Conservation (phyloP, 257 asterid species). For the Osmanthus fragrans region DNA sequence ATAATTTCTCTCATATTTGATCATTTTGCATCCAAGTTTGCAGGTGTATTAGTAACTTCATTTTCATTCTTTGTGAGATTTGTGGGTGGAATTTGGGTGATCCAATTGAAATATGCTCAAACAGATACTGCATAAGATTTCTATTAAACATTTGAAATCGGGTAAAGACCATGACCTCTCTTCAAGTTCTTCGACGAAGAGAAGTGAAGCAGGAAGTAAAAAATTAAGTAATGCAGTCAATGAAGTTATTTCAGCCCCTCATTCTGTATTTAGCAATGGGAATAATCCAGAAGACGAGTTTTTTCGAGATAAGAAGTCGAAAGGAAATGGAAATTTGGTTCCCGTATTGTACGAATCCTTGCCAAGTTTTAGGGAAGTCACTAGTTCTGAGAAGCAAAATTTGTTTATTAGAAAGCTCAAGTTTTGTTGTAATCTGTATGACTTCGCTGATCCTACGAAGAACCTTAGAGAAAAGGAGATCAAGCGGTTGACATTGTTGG, state of each 20-base stretch:
- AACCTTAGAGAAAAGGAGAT: slow-evolving; percentile 39
- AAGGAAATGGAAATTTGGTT: not conserved
- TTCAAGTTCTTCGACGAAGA: slow-evolving; percentile 13
- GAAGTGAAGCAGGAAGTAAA: too few relatives aligned
- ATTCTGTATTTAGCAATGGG: slow-evolving; percentile 19
- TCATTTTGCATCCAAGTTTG: slow-evolving; percentile 8
- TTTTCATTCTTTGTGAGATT: not conserved
- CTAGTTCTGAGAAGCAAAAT: slow-evolving; percentile 30
- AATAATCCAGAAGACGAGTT: slow-evolving; percentile 17
- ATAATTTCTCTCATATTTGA: not conserved
- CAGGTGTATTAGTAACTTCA: slow-evolving; percentile 9
- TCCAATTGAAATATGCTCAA: slow-evolving; percentile 27
- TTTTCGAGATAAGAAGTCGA: slow-evolving; percentile 11
- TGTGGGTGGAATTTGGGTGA: slow-evolving; percentile 18
- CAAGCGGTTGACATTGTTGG: slow-evolving; percentile 35
- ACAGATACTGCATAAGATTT: slow-evolving; percentile 34
- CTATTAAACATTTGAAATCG: slow-evolving; percentile 35
- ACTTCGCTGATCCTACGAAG: slow-evolving; percentile 32
- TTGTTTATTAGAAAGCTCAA: slow-evolving; percentile 30
- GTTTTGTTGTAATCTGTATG: slow-evolving; percentile 31
- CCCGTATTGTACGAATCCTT: slow-evolving; percentile 23
- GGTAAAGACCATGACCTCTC: slow-evolving; percentile 15
- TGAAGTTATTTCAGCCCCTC: slow-evolving; percentile 32
- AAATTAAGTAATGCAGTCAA: slow-evolving; percentile 1
- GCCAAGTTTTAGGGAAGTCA: slow-evolving; percentile 33